Percentiles rank a stretch among this genome's conserved stretches.
Conservation (phyloP, 805 yeast species). For the Saccharomyces jurei region DNA sequence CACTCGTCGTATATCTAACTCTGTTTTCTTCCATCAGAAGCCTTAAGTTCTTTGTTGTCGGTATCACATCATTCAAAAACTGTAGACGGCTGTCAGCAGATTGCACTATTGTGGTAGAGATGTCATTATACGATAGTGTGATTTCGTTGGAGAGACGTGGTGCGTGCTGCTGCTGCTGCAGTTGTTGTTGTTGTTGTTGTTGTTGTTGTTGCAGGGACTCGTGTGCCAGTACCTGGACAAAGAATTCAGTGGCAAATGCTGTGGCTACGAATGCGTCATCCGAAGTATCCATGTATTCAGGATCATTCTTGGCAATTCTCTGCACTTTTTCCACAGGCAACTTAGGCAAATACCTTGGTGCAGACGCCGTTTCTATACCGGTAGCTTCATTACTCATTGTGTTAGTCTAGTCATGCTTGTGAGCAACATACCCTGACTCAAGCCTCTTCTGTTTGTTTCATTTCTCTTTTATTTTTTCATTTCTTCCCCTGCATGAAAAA, state of each 20-base stretch:
- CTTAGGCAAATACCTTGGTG: neutral
- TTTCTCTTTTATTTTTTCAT: neutral
- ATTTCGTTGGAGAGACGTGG: slow-evolving; percentile 2
- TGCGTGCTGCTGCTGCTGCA: neutral
- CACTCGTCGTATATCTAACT: slow-evolving; percentile 18
- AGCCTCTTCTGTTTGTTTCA: neutral
- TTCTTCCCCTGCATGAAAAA: neutral
- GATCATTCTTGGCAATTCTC: slow-evolving; percentile 23
- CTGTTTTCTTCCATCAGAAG: slow-evolving; percentile 21
- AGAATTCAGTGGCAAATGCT: slow-evolving; percentile 22
- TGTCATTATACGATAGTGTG: slow-evolving; percentile 19
- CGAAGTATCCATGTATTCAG: slow-evolving; percentile 18
- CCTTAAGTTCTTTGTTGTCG: slow-evolving; percentile 17
- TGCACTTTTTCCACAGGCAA: slow-evolving; percentile 24
- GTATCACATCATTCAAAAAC: slow-evolving; percentile 22
- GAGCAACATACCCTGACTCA: neutral
- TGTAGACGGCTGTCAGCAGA: slow-evolving; percentile 12
- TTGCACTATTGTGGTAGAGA: slow-evolving; percentile 7
- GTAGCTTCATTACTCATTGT: neutral
- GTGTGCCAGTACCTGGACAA: slow-evolving; percentile 16
- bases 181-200: slow-evolving; percentile 7
- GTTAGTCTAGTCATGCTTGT: neutral
- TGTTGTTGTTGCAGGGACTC: slow-evolving; percentile 17
- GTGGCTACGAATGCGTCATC: slow-evolving; percentile 21
- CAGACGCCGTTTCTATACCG: neutral